Conservation (phyloP, 441 rosid species). For the Viola pubescens region DNA sequence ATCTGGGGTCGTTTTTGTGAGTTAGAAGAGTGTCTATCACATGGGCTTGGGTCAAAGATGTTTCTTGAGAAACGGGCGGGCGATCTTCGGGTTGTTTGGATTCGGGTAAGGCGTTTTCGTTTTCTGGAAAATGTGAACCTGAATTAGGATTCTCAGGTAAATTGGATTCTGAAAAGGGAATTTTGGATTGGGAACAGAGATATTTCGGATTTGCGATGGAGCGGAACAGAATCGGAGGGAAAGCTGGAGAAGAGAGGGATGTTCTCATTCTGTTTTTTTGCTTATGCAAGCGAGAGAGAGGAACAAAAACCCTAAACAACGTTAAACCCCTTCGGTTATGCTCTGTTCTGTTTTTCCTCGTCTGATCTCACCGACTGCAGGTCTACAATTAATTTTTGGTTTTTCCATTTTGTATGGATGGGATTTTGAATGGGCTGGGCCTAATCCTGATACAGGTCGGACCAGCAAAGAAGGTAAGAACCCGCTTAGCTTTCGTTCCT, state of each 20-base stretch:
- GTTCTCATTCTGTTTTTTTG: slow-evolving; percentile 23
- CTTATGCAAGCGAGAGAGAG: background rate
- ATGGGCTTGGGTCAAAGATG: slow-evolving; percentile 17
- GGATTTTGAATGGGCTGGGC: too few relatives aligned
- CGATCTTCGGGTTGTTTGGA: slow-evolving; percentile 7
- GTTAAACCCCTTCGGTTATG: too few relatives aligned
- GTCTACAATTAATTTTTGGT: too few relatives aligned
- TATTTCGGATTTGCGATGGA: slow-evolving; percentile 18
- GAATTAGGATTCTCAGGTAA: slow-evolving; percentile 18
- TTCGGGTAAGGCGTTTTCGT: background rate
- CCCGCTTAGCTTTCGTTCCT: too few relatives aligned
- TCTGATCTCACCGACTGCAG: too few relatives aligned
- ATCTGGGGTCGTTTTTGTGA: slow-evolving; percentile 30
- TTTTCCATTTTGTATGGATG: too few relatives aligned
- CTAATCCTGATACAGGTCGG: too few relatives aligned
- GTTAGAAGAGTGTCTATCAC: slow-evolving; percentile 39
- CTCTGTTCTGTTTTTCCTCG: too few relatives aligned
- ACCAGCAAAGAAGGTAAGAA: too few relatives aligned
- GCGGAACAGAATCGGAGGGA: slow-evolving; percentile 17
- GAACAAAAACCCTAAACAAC: slow-evolving; percentile 1
- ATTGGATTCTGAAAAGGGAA: slow-evolving; percentile 14
- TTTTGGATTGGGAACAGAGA: slow-evolving; percentile 34
- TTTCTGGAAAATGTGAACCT: slow-evolving; percentile 1
- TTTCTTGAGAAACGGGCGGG: slow-evolving; percentile 1
- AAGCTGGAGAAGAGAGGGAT: slow-evolving; percentile 20